Evolutionary conservation across 768 basidiomycete genomes (phyloP), one percentile per base, ranked within the genome.

Genomic region (Mycena floridula): DNA sequence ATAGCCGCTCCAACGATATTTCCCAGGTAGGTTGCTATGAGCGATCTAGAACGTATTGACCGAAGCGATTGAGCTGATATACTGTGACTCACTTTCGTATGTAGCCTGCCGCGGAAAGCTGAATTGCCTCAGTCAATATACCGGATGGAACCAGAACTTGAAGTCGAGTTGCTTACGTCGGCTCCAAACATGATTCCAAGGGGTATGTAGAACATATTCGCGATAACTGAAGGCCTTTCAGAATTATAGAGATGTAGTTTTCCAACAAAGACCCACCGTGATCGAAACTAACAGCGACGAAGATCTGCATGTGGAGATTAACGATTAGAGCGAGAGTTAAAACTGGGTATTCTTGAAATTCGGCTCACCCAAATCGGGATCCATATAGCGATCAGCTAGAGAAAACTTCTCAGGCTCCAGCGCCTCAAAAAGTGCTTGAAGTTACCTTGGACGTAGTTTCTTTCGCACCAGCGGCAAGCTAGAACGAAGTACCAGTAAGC

Each of bases 121-220:
- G n/a, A n/a, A n/a, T n/a, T n/a, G n/a, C n/a, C n/a, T n/a, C n/a
- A n/a, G n/a, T n/a, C n/a, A n/a, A n/a, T n/a, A n/a, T n/a, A n/a
- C n/a, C n/a, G n/a, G n/a, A n/a, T n/a, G n/a, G n/a, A n/a, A n/a
- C n/a, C n/a, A n/a, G n/a, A n/a, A n/a, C n/a, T n/a, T n/a, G n/a
- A n/a, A n/a, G n/a, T n/a, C n/a, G n/a, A n/a, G n/a, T n/a, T n/a
- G n/a, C n/a, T 52, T 58, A 84, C 83, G 41, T 77, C 61, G 21
- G 82, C 79, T 20, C 79, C 73, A 54, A 85, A 79, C 73, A 86
- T 79, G 25, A 87, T 85, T 8, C 81, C 72, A 28, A 86, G 58
- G 0, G 82, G 82, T 5, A 87, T 62, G 4, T 77, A 84, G 59
- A 81, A 86, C 85, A 87, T 86, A 56, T 87, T 87, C n/a, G 85